These are phyloP conservation scores for Sequoiadendron giganteum DNA, from an alignment of 75 land plant genomes.

Conservation along the genomic window DNA sequence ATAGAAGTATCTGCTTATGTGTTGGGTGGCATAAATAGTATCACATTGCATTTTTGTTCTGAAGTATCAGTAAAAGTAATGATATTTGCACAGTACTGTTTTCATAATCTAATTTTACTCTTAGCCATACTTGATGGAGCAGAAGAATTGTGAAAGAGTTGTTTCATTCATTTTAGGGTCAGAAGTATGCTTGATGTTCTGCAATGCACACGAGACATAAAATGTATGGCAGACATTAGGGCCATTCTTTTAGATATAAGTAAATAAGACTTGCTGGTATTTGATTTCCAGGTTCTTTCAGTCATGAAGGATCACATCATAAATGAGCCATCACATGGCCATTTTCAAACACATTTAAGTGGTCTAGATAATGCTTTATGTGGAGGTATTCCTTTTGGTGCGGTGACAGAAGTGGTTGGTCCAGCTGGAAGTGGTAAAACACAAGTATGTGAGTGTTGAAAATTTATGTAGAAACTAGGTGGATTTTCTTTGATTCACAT, in stretches of 20 bases:
- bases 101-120: background rate
- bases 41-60: background rate
- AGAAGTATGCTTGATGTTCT: background rate
- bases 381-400: conserved; percentile 92
- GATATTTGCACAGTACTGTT: background rate
- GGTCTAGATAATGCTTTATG: conserved; percentile 70
- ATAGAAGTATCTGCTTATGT: background rate
- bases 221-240: background rate
- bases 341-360: conserved; percentile 60
- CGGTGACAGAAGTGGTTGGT: conserved; percentile 81
- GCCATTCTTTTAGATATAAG: background rate
- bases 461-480: background rate
- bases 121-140: background rate
- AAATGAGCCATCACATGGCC: conserved; percentile 44
- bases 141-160: background rate
- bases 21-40: background rate
- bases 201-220: background rate
- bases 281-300: conserved; percentile 51
- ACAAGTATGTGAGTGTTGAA: conserved; percentile 46
- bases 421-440: conserved; percentile 92
- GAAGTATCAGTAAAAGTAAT: background rate
- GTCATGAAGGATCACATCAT: conserved; percentile 45
- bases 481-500: background rate
- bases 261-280: background rate
- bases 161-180: background rate